Base-by-base conservation (phyloP, 164 flowering plant genomes). In the Tetrastigma voinierianum region DNA sequence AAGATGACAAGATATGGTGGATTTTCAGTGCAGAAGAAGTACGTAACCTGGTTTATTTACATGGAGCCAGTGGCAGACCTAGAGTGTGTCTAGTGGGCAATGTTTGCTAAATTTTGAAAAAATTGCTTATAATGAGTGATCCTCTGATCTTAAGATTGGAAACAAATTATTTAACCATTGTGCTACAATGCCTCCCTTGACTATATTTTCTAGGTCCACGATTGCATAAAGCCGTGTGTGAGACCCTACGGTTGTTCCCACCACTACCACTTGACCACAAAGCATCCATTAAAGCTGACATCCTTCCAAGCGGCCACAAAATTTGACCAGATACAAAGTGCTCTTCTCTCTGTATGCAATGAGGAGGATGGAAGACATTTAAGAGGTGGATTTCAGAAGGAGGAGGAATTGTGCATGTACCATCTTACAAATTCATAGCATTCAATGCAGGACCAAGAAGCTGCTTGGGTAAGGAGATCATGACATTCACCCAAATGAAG, bases 381-480 rank as follows among this genome's bases (percentile, higher is more conserved):
- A 84, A 84, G 74, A n/a, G 87, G 55, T 84, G 91, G 91, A 74
- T 84, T n/a, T 44, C 70, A 74, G n/a, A n/a, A 16, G 5, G 21
- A 19, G 85, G 85, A 24, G 46, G 70, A 18, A 70, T 84, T 6
- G 69, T 52, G 17, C 66, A 67, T 80, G n/a, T n/a, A n/a, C n/a
- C n/a, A n/a, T n/a, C n/a, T n/a, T n/a, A n/a, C n/a, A n/a, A n/a
- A n/a, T n/a, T 77, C 51, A 3, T 61, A 0, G 47, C 72, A 0
- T 80, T 74, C 17, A 64, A 63, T 52, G 70, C 79, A 23, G 83
- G 81, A 5, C 83, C 82, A 3, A 73, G 76, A 61, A 71, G 70
- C 62, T 79, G 80, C 56, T 15, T 76, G 40, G 82, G 80, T 1
- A 76, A 76, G 60, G 72, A 76, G 0, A 7, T 48, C 14, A 67